These are phyloP conservation scores for Termitomyces sp. DNA, from an alignment of 768 basidiomycete genomes.

Conservation along the genomic window DNA sequence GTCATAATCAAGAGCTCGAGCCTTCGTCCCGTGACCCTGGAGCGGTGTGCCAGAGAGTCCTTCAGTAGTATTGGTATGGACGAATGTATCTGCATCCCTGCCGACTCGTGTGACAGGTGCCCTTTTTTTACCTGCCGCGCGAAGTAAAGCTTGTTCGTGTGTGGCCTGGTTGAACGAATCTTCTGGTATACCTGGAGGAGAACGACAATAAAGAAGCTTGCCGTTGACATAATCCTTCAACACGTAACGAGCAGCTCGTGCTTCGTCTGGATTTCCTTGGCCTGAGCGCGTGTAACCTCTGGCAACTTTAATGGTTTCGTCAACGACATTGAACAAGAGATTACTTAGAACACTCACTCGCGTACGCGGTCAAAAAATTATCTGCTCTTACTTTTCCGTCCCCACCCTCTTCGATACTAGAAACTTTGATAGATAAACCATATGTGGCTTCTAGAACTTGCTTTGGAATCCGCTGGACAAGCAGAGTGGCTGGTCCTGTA, in stretches of 20 bases:
- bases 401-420: constrained; percentile 75
- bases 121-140: constrained; percentile 74
- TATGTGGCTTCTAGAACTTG: constrained; percentile 87
- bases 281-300: constrained; percentile 90
- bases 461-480: constrained; percentile 75
- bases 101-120: constrained; percentile 85
- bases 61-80: constrained; percentile 35
- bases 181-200: constrained; percentile 69
- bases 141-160: constrained; percentile 52
- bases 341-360: constrained; percentile 57
- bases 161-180: constrained; percentile 73
- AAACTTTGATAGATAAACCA: constrained; percentile 70
- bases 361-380: constrained; percentile 83
- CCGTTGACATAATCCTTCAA: constrained; percentile 98
- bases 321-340: constrained; percentile 1
- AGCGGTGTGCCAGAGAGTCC: constrained; percentile 16
- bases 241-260: constrained; percentile 85
- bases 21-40: constrained; percentile 42
- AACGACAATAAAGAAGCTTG: constrained; percentile 85
- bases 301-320: constrained; percentile 56
- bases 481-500: constrained; percentile 75
- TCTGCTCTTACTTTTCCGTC: constrained; percentile 70
- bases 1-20: constrained; percentile 67
- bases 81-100: constrained; percentile 80
- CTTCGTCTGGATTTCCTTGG: constrained; percentile 96